phyloP scores from a whole-genome alignment of 176 grass and related monocot genomes.

The Musa acuminata region DNA sequence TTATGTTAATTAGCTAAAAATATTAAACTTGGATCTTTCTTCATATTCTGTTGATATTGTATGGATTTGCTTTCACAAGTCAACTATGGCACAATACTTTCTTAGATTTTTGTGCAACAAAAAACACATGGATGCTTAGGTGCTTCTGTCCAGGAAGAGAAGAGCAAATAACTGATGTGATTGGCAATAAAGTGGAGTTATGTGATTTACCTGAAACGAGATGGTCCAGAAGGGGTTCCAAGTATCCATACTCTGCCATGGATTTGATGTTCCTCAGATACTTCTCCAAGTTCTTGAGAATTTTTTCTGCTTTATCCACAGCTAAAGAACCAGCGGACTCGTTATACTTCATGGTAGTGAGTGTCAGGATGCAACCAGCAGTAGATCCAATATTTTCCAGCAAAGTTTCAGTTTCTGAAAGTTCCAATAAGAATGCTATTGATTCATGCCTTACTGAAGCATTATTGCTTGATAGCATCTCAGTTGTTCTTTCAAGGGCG shows the following conservation, averaged over 20 bases:
- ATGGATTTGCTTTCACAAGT: too few relatives aligned
- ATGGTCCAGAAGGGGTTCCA: slow-evolving; percentile 68
- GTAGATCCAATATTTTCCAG: slow-evolving; percentile 53
- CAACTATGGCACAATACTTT: too few relatives aligned
- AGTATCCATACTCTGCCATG: slow-evolving; percentile 87
- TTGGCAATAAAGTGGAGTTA: not conserved
- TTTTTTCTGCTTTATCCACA: slow-evolving; percentile 44
- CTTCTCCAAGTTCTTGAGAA: slow-evolving; percentile 75
- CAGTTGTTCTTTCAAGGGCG: slow-evolving; percentile 45
- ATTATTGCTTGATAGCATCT: slow-evolving; percentile 51
- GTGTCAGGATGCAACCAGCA: slow-evolving; percentile 52
- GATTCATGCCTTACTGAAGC: slow-evolving; percentile 40
- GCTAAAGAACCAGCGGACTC: slow-evolving; percentile 43
- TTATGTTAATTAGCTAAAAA: too few relatives aligned
- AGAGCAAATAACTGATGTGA: too few relatives aligned
- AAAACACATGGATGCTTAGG: too few relatives aligned
- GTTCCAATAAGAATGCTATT: slow-evolving; percentile 70
- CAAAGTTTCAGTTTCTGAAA: slow-evolving; percentile 50
- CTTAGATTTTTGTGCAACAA: too few relatives aligned
- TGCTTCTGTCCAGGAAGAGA: too few relatives aligned
- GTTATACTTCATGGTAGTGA: slow-evolving; percentile 65
- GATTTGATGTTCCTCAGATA: slow-evolving; percentile 64
- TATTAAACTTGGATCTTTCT: too few relatives aligned
- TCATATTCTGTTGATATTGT: too few relatives aligned
- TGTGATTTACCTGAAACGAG: slow-evolving; percentile 57